Conservation (phyloP, 192 early-diverging fungal species). For the Dimargaris verticillata region DNA sequence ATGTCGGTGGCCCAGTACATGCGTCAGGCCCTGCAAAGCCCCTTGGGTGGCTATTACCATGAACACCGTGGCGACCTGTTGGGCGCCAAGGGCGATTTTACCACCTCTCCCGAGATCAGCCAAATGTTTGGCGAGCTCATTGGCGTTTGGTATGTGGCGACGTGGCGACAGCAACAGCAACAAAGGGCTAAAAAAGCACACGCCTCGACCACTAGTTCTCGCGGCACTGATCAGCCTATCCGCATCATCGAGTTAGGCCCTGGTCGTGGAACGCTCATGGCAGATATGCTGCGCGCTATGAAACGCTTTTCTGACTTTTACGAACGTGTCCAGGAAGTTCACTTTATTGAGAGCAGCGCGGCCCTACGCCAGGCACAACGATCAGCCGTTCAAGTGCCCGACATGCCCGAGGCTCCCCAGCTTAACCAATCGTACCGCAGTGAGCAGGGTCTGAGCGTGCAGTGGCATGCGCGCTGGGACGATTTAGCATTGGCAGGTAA, state of each 20-base stretch:
- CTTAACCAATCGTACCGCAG: slow-evolving; percentile 13
- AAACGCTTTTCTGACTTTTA: slow-evolving; percentile 49
- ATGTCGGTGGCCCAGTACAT: slow-evolving; percentile 78
- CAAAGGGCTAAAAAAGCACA: no score
- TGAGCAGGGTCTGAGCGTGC: slow-evolving; percentile 27
- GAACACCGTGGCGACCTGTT: slow-evolving; percentile 60
- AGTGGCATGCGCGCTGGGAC: slow-evolving; percentile 56
- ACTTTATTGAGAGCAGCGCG: slow-evolving; percentile 76
- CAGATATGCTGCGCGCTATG: slow-evolving; percentile 71
- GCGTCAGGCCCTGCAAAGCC: slow-evolving; percentile 71
- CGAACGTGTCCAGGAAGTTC: slow-evolving; percentile 40
- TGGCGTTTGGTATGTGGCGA: slow-evolving; percentile 74
- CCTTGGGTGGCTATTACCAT: slow-evolving; percentile 88
- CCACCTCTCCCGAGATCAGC: slow-evolving; percentile 90
- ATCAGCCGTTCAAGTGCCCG: no score
- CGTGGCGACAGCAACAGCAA: slow-evolving; percentile 40
- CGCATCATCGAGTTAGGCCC: slow-evolving; percentile 74
- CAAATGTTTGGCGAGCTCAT: slow-evolving; percentile 96
- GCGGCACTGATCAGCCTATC: slow-evolving; percentile 30
- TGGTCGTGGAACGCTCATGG: slow-evolving; percentile 85
- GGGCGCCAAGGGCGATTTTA: slow-evolving; percentile 82
- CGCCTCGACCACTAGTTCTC: neutral
- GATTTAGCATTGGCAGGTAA: slow-evolving; percentile 9
- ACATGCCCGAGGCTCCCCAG: no score
- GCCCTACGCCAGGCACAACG: slow-evolving; percentile 29